A percentile compares a stretch with the other conserved stretches of the same genome.
These are phyloP conservation scores for Colletotrichum sp. DNA, from an alignment of 2,329 filamentous ascomycete genomes.

Conservation along the genomic window DNA sequence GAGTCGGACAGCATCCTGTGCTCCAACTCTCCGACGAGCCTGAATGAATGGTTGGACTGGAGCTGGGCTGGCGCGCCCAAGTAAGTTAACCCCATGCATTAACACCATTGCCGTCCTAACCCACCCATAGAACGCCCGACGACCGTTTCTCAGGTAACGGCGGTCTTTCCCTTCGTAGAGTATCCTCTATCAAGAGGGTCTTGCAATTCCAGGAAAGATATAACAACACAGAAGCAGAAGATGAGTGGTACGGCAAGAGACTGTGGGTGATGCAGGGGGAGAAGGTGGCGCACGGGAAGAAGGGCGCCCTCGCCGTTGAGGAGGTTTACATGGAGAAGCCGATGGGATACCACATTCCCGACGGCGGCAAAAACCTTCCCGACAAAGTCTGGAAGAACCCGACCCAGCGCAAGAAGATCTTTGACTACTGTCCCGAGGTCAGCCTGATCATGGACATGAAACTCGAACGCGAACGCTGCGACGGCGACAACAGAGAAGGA, in stretches of 20 bases:
- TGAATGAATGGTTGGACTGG: constrained; percentile 60
- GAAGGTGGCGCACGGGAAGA: constrained; percentile 46
- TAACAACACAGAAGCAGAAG: constrained; percentile 57
- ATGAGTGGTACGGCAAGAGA: constrained; percentile 59
- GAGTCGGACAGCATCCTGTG: constrained; percentile 63
- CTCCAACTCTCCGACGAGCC: constrained; percentile 53
- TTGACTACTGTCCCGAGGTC: constrained; percentile 62
- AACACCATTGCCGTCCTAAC: background rate
- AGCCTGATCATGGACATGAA: constrained; percentile 63
- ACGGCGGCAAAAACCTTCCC: constrained; percentile 45
- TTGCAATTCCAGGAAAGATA: constrained; percentile 54
- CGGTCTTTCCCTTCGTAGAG: constrained; percentile 57
- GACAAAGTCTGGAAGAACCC: constrained; percentile 52
- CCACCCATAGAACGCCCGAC: constrained; percentile 33
- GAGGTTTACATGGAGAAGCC: constrained; percentile 53
- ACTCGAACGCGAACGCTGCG: constrained; percentile 52
- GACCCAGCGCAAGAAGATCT: constrained; percentile 49
- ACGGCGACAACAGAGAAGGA: constrained; percentile 36
- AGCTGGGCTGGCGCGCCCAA: constrained; percentile 59
- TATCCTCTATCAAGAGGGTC: constrained; percentile 54
- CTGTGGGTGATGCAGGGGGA: constrained; percentile 52
- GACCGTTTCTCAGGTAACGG: constrained; percentile 57
- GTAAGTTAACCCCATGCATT: constrained; percentile 30
- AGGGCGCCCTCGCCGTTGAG: constrained; percentile 54
- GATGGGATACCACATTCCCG: constrained; percentile 59